Conservation (phyloP, 2,329 filamentous ascomycete genomes). For the Thelonectria olida region DNA sequence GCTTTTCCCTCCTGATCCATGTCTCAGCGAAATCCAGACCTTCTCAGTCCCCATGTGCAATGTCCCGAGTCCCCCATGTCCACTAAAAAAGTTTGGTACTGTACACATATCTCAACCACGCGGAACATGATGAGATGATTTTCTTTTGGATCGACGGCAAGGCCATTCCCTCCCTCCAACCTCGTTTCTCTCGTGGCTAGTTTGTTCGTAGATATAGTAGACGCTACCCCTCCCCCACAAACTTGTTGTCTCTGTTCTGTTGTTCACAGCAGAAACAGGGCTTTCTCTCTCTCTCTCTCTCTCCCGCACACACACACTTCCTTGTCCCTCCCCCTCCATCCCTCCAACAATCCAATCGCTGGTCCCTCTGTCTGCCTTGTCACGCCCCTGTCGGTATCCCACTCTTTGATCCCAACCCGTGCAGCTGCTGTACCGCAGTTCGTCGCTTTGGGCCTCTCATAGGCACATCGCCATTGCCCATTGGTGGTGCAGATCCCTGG, state of each 20-base stretch:
- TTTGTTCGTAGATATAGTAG: neutral
- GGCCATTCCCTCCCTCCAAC: constrained; percentile 9
- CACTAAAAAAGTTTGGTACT: neutral
- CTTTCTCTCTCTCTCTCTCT: constrained; percentile 1
- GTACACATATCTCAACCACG: constrained; percentile 10
- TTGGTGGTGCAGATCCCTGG: constrained; percentile 8
- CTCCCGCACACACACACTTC: constrained; percentile 10
- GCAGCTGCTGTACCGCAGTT: constrained; percentile 15
- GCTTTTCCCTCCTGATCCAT: neutral
- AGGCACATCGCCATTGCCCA: constrained; percentile 2
- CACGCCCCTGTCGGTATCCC: constrained; percentile 15
- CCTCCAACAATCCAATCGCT: constrained; percentile 18
- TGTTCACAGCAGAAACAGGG: too few species aligned
- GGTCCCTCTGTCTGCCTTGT: neutral
- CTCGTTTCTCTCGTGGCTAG: constrained; percentile 9
- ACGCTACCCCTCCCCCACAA: constrained; percentile 13
- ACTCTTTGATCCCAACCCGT: constrained; percentile 6
- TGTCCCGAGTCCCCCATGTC: constrained; percentile 2
- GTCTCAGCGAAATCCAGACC: constrained; percentile 12
- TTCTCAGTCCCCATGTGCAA: neutral
- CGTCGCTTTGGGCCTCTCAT: constrained; percentile 8
- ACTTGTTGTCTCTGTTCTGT: constrained; percentile 1
- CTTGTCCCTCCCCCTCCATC: neutral
- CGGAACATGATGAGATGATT: constrained; percentile 3
- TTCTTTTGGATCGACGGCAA: constrained; percentile 2